Evolutionary conservation across 148 eudicot genomes (phyloP).

Genomic region (Silene conica): DNA sequence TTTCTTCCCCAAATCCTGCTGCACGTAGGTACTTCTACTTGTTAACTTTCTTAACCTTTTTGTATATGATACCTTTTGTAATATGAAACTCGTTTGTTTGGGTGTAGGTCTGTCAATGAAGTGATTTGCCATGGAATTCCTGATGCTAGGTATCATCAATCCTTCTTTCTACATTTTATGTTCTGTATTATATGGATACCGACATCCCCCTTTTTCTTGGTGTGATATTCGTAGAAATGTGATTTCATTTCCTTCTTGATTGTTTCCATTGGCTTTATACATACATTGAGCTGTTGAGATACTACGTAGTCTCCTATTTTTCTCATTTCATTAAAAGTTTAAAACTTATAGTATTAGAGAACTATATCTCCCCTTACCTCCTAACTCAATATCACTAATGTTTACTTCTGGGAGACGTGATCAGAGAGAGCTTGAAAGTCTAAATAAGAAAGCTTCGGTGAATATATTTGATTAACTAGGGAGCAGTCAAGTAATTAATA

Average conservation of each 20-base stretch:
- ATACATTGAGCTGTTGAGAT: neutral
- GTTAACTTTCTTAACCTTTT: conserved; percentile 14
- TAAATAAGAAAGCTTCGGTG: too few relatives aligned
- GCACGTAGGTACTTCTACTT: conserved; percentile 88
- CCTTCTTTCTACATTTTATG: neutral
- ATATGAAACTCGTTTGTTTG: conserved; percentile 8
- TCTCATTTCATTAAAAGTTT: too few relatives aligned
- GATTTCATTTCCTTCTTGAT: neutral
- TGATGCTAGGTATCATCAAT: conserved; percentile 71
- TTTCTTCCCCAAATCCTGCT: conserved; percentile 98
- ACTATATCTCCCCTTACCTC: neutral
- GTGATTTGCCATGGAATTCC: conserved; percentile 99
- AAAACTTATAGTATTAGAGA: too few relatives aligned
- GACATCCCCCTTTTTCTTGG: neutral
- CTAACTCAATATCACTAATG: neutral
- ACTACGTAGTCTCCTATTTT: too few relatives aligned
- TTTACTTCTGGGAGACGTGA: neutral
- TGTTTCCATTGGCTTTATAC: neutral
- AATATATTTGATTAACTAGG: too few relatives aligned
- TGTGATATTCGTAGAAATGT: neutral
- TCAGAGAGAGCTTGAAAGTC: neutral
- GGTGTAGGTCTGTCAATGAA: conserved; percentile 87
- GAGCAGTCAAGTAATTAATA: too few relatives aligned
- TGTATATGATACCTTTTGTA: conserved; percentile 10
- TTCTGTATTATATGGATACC: neutral